These are phyloP conservation scores for Mortierella sp. DNA, from an alignment of 371 early-diverging fungal genomes.

Conservation along the genomic window DNA sequence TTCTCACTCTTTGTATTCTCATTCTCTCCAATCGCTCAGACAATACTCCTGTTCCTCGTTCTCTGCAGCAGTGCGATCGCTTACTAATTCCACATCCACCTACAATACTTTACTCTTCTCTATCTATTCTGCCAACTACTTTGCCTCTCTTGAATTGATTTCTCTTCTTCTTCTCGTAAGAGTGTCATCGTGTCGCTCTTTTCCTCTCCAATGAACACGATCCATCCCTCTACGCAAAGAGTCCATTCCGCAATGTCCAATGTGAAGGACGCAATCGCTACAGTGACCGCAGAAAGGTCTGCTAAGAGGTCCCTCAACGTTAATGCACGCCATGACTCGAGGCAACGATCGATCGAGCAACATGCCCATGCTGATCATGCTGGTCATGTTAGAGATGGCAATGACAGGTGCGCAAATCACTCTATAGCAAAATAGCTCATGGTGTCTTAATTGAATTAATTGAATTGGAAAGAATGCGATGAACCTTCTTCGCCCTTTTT, in stretches of 20 bases:
- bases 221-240: constrained; percentile 26
- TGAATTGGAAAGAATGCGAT: neutral
- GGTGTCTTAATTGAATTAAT: neutral
- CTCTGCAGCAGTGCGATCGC: neutral
- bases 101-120: neutral
- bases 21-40: neutral
- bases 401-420: neutral
- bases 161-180: neutral
- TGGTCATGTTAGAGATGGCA: constrained; percentile 4
- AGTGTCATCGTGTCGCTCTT: constrained; percentile 24
- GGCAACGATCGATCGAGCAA: constrained; percentile 8
- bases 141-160: neutral
- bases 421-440: neutral
- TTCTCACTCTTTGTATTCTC: constrained; percentile 1
- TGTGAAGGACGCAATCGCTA: constrained; percentile 18
- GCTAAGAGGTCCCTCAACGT: constrained; percentile 16
- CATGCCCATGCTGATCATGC: neutral
- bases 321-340: constrained; percentile 17
- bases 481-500: neutral
- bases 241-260: constrained; percentile 23
- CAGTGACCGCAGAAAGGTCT: constrained; percentile 3
- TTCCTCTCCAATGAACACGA: constrained; percentile 32
- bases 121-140: neutral
- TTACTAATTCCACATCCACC: neutral
- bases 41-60: neutral